Base-by-base conservation (phyloP, 208 protist genomes). In the Leishmania turanica region DNA sequence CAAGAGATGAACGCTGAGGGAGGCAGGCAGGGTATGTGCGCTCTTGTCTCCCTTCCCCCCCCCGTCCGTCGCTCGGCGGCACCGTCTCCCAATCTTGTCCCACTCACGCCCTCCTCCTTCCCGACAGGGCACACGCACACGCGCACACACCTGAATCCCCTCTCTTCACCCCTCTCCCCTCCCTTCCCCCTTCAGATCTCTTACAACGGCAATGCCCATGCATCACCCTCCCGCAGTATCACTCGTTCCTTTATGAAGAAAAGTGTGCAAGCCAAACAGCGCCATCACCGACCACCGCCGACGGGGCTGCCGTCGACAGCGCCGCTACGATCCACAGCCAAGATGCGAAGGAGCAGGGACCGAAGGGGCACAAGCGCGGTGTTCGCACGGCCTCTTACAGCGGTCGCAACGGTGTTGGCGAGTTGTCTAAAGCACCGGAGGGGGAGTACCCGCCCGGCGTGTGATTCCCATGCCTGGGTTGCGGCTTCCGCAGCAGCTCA, bases 361-460 rank as follows among this genome's bases (percentile, higher is more conserved):
- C 27, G 19, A 11, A 73, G 7, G 8, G 17, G 24, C 53, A 31
- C 45, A 54, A n/a, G 31, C 21, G 24, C 53, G 47, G n/a, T 15
- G 9, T 27, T 37, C 72, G 53, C 17, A 58, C 37, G 17, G 9
- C 53, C 74, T 37, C 60, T 54, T 42, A 58, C 60, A 49, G 31
- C 27, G 64, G 82, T 19, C 64, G 78, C 8, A 72, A 60, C 51
- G 82, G 77, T 17, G 37, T 66, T 34, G 82, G 82, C 2, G 82
- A 85, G 19, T 82, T 64, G 24, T 81, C 82, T 7, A 56, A 45
- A 17, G 56, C 15, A 5, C 27, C 47, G 21, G 42, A 11, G 0
- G 21, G n/a, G 0, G 58, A 79, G 13, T 62, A 37, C 8, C 34
- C 62, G 11, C 47, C 45, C 17, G 77, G 71, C 1, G 56, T 75